Evolutionary conservation across 257 asterid species (phyloP).

Genomic region (Lavandula angustifolia): DNA sequence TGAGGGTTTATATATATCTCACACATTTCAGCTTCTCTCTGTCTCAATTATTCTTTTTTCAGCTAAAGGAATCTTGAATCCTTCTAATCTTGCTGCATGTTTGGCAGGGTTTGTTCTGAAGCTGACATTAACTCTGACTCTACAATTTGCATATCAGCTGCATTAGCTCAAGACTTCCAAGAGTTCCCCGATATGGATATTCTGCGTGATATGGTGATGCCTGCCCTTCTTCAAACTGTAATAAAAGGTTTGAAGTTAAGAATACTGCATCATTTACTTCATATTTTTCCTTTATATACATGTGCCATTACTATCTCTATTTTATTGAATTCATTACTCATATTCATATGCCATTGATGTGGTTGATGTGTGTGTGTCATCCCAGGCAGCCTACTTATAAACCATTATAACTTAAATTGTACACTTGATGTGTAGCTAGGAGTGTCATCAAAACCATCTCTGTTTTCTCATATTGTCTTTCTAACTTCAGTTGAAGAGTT

Average conservation of each 20-base stretch:
- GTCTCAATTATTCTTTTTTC: background rate
- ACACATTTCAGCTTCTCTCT: conserved; percentile 12
- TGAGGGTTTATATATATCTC: background rate
- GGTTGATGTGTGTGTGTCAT: background rate
- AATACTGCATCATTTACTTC: conserved; percentile 16
- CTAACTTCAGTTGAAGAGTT: background rate
- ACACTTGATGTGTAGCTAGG: background rate
- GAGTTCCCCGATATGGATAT: conserved; percentile 36
- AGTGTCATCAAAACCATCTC: background rate
- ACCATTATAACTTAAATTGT: no score
- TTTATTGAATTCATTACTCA: background rate
- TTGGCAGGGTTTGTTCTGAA: conserved; percentile 63
- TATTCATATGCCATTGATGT: conserved; percentile 19
- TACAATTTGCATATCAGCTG: conserved; percentile 60
- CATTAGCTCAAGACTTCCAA: conserved; percentile 41
- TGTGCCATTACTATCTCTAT: conserved; percentile 6
- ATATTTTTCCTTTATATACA: conserved; percentile 10
- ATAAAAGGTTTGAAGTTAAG: conserved; percentile 63
- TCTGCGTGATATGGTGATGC: conserved; percentile 71
- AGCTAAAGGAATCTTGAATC: conserved; percentile 24
- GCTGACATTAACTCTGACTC: conserved; percentile 36
- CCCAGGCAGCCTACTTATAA: no score
- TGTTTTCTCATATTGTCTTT: background rate
- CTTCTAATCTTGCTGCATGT: conserved; percentile 37
- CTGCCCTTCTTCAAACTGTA: conserved; percentile 69